phyloP scores from a whole-genome alignment of 306 rosid genomes.

The Dicorynia guianensis region DNA sequence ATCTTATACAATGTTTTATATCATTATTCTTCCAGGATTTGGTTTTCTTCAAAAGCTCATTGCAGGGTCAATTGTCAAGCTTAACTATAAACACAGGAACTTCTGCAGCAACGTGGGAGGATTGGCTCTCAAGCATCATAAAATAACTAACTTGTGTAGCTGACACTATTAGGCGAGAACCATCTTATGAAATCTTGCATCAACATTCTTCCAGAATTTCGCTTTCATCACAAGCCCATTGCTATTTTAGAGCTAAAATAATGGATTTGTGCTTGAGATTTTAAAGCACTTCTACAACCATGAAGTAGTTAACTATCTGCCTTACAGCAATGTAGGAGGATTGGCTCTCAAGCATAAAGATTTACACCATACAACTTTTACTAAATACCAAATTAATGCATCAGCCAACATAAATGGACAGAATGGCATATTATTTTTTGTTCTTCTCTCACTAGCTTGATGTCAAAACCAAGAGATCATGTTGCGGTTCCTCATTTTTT shows the following conservation, averaged over 20 bases:
- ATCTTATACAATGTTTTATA: not conserved
- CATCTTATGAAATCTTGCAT: not conserved
- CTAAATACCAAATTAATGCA: no score
- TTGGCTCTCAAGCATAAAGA: no score
- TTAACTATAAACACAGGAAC: not conserved
- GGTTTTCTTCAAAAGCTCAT: not conserved
- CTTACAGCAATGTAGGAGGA: no score
- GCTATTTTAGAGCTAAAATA: constrained; percentile 8
- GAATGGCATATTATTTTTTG: no score
- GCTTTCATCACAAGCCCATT: constrained; percentile 2
- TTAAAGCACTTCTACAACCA: not conserved
- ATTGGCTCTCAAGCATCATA: not conserved
- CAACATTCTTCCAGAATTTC: constrained; percentile 12
- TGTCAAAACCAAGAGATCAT: no score
- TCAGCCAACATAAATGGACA: no score
- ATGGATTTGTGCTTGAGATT: not conserved
- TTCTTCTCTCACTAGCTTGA: no score
- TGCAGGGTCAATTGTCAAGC: constrained; percentile 3
- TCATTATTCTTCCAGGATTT: not conserved
- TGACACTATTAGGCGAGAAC: not conserved
- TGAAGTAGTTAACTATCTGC: no score
- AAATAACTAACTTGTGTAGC: not conserved
- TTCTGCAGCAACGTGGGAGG: not conserved
- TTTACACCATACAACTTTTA: no score
- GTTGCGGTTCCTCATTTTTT: no score